Conservation (phyloP, 179 eudicot genomes). For the Heliamphora pulchella region DNA sequence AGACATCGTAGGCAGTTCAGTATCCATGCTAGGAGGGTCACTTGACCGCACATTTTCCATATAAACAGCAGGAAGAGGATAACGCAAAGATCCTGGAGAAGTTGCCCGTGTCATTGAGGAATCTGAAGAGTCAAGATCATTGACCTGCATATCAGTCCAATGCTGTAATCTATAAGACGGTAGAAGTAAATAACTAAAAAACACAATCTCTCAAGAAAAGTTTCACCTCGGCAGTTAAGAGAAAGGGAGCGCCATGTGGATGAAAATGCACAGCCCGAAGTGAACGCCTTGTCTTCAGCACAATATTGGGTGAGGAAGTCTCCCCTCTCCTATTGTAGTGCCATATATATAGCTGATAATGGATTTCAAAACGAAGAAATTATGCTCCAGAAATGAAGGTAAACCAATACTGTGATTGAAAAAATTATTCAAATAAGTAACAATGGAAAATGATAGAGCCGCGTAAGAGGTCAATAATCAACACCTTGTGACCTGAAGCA, state of each 20-base stretch:
- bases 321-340: conserved; percentile 72
- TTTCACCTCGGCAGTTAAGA: conserved; percentile 73
- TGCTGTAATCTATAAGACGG: conserved; percentile 15
- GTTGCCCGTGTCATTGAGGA: conserved; percentile 59
- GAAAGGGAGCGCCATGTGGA: conserved; percentile 87
- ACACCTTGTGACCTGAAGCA: conserved; percentile 95
- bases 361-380: conserved; percentile 2
- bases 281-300: conserved; percentile 83
- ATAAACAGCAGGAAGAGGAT: conserved; percentile 63
- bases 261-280: conserved; percentile 97
- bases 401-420: not conserved
- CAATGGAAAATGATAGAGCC: conserved; percentile 14
- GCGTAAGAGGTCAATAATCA: conserved; percentile 19
- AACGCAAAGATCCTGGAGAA: conserved; percentile 48
- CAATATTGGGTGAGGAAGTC: conserved; percentile 55
- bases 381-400: conserved; percentile 12
- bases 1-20: conserved; percentile 54
- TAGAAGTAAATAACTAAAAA: conserved; percentile 10
- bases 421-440: not conserved
- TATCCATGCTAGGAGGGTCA: conserved; percentile 38
- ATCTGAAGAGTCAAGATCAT: conserved; percentile 80
- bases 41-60: conserved; percentile 37
- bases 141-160: conserved; percentile 44
- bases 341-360: conserved; percentile 77
- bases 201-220: not conserved